Conservation (phyloP, 2,329 filamentous ascomycete genomes). For the Penicillium sp. region DNA sequence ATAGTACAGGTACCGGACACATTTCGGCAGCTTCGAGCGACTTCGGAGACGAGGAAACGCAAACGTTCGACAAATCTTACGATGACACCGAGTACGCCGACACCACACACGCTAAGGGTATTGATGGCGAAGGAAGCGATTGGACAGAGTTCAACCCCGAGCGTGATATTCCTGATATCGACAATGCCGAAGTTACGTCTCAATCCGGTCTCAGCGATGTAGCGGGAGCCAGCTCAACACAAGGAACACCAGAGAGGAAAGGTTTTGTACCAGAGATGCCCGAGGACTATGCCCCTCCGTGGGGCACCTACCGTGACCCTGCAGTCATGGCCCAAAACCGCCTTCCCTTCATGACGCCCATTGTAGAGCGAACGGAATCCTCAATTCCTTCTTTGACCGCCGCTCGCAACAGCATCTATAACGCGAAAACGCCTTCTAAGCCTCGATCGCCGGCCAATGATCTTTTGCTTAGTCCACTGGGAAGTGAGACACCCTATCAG, state of each 20-base stretch:
- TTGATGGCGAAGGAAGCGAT: constrained; percentile 55
- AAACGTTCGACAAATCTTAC: constrained; percentile 39
- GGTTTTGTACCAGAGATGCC: constrained; percentile 64
- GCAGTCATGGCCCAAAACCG: constrained; percentile 79
- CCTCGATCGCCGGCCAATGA: constrained; percentile 36
- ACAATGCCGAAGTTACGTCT: constrained; percentile 18
- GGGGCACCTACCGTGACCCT: constrained; percentile 75
- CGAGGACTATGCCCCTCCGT: constrained; percentile 79
- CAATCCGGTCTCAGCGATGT: constrained; percentile 25
- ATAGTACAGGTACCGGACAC: constrained; percentile 75
- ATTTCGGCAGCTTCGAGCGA: constrained; percentile 62
- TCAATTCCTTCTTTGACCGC: constrained; percentile 64
- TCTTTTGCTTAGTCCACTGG: constrained; percentile 65
- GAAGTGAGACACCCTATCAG: constrained; percentile 58
- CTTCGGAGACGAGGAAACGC: constrained; percentile 58
- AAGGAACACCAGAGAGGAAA: constrained; percentile 40
- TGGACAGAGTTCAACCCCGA: constrained; percentile 84
- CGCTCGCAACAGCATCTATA: constrained; percentile 56
- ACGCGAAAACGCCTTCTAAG: constrained; percentile 74
- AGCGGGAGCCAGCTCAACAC: constrained; percentile 31
- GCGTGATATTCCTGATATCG: constrained; percentile 61
- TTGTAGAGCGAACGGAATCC: constrained; percentile 89
- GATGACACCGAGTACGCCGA: constrained; percentile 43
- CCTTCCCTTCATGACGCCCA: constrained; percentile 97
- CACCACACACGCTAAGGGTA: constrained; percentile 52